These are phyloP conservation scores for Tanacetum coccineum DNA, from an alignment of 129 eudicot species.

Conservation along the genomic window DNA sequence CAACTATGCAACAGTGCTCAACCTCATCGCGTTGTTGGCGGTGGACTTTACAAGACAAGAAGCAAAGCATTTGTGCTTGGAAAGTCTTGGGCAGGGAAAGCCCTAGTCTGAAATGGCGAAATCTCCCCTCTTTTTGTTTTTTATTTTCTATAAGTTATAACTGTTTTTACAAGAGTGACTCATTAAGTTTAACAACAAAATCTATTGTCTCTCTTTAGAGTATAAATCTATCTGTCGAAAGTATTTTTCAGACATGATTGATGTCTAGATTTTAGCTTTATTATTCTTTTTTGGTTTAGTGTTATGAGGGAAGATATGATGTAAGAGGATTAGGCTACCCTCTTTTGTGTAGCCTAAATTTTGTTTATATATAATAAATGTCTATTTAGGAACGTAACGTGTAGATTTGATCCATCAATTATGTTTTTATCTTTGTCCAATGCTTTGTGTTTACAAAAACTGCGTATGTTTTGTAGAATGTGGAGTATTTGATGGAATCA, in stretches of 20 bases:
- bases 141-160: too few relatives aligned
- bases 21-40: background rate
- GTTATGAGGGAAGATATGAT: background rate
- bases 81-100: background rate
- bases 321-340: background rate
- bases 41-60: conserved; percentile 8
- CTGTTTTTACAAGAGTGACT: background rate
- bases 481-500: too few relatives aligned
- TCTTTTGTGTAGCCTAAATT: conserved; percentile 20
- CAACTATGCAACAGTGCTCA: background rate
- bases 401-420: too few relatives aligned
- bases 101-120: background rate
- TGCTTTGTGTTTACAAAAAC: too few relatives aligned
- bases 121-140: background rate
- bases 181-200: background rate
- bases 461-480: too few relatives aligned
- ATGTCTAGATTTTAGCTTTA: too few relatives aligned
- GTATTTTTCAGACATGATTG: too few relatives aligned
- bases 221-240: background rate
- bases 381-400: too few relatives aligned
- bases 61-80: conserved; percentile 1
- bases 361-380: too few relatives aligned
- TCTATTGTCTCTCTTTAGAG: background rate
- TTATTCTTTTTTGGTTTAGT: background rate
- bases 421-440: too few relatives aligned